Evolutionary conservation across 768 basidiomycete species (phyloP), one percentile per base, ranked within the genome.

Genomic region (Pisolithus microcarpus): DNA sequence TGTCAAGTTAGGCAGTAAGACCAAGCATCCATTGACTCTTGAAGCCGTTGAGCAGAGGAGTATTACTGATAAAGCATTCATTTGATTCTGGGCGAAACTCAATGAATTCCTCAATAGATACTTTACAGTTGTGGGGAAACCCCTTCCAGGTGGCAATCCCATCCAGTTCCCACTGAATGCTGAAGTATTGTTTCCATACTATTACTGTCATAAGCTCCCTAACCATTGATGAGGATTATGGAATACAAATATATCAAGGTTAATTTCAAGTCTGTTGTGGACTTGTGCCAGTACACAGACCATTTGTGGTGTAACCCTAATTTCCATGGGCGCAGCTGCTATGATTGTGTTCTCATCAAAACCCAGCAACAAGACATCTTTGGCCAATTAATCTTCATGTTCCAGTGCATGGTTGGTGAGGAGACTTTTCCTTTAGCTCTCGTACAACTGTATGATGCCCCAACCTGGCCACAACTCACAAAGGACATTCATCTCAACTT

Each of bases 331-430:
- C 9, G 9, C 2, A 43, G 48, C 1, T 44, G 57, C 19, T 52
- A 47, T 54, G 65, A 71, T 45, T 56, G 42, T 19, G 56, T 71
- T 11, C 52, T 72, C 23, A 43, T 69, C 19, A 24, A 67, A 3
- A 55, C 56, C 2, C n/a, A 36, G 0, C 46, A 49, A 26, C 50
- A 53, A 18, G 47, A 38, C 4, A 44, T 62, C 9, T 62, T 68
- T 56, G 59, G 49, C 6, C 46, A 49, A 37, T 51, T 65, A 0
- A 8, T 58, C 0, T 49, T 54, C 23, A 15, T 65, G 13, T 65
- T 65, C 43, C 60, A 43, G 5, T 56, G 53, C 26, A 21, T 2
- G 2, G 42, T 63, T 15, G 51, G 44, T 24, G 40, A 48, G 13
- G n/a, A 38, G 13, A 38, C 30, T 21, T 58, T 53, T 31, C 47